Base-by-base conservation (phyloP, 2,329 filamentous ascomycete species). In the Epichloe coenophiala region DNA sequence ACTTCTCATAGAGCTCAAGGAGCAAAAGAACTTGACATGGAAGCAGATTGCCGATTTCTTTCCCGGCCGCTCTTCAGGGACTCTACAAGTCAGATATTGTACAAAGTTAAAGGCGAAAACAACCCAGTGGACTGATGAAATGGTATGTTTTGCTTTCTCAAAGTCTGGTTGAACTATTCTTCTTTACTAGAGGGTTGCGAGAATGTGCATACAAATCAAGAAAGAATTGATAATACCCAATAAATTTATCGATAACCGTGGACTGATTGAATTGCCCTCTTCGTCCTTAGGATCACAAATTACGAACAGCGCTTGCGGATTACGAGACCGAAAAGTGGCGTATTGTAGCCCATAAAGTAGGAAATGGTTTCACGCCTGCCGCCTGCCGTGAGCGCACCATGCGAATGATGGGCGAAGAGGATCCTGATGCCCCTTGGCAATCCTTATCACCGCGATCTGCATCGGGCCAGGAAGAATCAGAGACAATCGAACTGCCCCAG, bases 21-120 rank as follows among this genome's bases (percentile, higher is more conserved):
- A 96, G 68, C 90, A 93, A 62, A 94, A 93, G 67, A 90, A 88
- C 62, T 73, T 96, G 63, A 95, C 90, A 4, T 96, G 90, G 90
- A 95, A 95, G 69, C 90, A 96, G 72, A 96, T 96, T 61, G 88
- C 89, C 51, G 90, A 95, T 63, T 95, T 95, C 69, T 96, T 96
- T 59, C 90, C 90, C 1, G 90, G 89, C 1, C 77, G 90, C 52
- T 93, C 87, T 52, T 94, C 87, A 44, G 90, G 90, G 17, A 95
- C 90, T 33, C 70, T 96, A 54, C 90, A 96, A 67, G 90, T 96
- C 50, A 83, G 90, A 37, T 96, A 96, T 65, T 96, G 90, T 65
- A 95, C 89, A 42, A 95, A 95, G 69, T 73, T 95, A 48, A 95
- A 95, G 70, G 89, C 88, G 13, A 95, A 95, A 72, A 90, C 86